Percentiles rank a stretch among this genome's conserved stretches.
Evolutionary conservation across 1,139 yeast species (phyloP).

Genomic region (Scheffersomyces lignicola): DNA sequence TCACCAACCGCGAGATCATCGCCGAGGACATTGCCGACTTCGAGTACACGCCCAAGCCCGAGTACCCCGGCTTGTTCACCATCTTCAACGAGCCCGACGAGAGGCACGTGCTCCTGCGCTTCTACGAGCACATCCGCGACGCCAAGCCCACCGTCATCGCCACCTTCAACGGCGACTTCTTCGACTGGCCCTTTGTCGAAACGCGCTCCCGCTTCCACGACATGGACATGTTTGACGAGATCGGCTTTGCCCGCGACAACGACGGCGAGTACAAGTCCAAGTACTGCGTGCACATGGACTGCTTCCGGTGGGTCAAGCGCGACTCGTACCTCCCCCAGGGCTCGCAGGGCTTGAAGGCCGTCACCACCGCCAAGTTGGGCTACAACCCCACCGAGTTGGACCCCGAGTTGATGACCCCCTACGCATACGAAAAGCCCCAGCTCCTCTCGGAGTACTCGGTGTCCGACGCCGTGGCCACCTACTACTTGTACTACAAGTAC

Average conservation of each 20-base stretch:
- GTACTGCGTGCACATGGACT: slow-evolving; percentile 96
- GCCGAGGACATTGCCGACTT: slow-evolving; percentile 95
- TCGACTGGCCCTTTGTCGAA: slow-evolving; percentile 99
- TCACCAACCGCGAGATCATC: slow-evolving; percentile 92
- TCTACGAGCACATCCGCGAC: slow-evolving; percentile 89
- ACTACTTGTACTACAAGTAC: slow-evolving; percentile 91
- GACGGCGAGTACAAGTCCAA: slow-evolving; percentile 94
- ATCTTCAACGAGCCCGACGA: slow-evolving; percentile 91
- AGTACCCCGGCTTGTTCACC: slow-evolving; percentile 86
- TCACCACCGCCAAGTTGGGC: slow-evolving; percentile 92
- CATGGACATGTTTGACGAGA: slow-evolving; percentile 85
- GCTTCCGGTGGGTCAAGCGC: slow-evolving; percentile 98
- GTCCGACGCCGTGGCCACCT: slow-evolving; percentile 99
- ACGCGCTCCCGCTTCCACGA: slow-evolving; percentile 82
- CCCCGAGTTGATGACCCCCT: slow-evolving; percentile 97
- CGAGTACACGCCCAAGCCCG: slow-evolving; percentile 97
- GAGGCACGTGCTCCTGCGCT: slow-evolving; percentile 66
- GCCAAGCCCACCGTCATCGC: slow-evolving; percentile 92
- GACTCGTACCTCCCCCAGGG: slow-evolving; percentile 98
- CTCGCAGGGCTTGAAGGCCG: slow-evolving; percentile 97
- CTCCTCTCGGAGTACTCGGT: slow-evolving; percentile 93
- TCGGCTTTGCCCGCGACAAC: slow-evolving; percentile 86
- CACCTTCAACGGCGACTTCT: slow-evolving; percentile 96
- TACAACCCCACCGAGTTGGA: slow-evolving; percentile 96
- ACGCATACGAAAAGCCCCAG: slow-evolving; percentile 93